Evolutionary conservation across 2,329 filamentous ascomycete species (phyloP).

Genomic region (Exophiala phaeomuriformis): DNA sequence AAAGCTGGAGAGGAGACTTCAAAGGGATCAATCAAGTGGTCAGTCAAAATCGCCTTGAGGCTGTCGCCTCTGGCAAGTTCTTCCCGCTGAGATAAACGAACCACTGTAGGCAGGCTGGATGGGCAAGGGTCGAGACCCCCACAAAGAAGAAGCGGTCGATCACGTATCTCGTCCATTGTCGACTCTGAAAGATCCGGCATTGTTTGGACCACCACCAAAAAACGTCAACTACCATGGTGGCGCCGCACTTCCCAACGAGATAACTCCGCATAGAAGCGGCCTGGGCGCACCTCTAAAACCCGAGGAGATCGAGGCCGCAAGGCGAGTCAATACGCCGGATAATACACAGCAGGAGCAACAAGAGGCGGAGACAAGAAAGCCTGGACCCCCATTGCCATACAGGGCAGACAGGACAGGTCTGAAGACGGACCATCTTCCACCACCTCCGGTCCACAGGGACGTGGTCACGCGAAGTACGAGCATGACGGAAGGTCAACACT

Average conservation of each 20-base stretch:
- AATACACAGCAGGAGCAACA: conserved; percentile 24
- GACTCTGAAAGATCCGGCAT: conserved; percentile 64
- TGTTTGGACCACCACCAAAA: conserved; percentile 75
- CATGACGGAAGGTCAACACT: conserved; percentile 24
- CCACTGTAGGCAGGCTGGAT: conserved; percentile 49
- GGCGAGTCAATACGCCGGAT: conserved; percentile 29
- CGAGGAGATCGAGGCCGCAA: conserved; percentile 33
- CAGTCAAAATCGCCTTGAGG: conserved; percentile 24
- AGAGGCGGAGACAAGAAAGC: conserved; percentile 34
- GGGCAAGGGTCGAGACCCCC: conserved; percentile 48
- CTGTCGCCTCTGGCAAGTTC: neutral
- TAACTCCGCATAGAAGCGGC: conserved; percentile 39
- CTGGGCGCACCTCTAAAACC: conserved; percentile 39
- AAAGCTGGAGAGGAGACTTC: conserved; percentile 50
- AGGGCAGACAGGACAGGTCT: conserved; percentile 64
- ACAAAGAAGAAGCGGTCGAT: conserved; percentile 31
- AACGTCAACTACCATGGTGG: conserved; percentile 48
- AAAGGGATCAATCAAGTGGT: conserved; percentile 53
- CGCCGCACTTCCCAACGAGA: conserved; percentile 39
- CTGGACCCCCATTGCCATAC: conserved; percentile 57
- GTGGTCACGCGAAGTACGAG: conserved; percentile 24
- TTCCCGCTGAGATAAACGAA: neutral
- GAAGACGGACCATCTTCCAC: conserved; percentile 60
- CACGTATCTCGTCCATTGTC: conserved; percentile 59
- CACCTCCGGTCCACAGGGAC: conserved; percentile 54